phyloP scores from a whole-genome alignment of 2,329 filamentous ascomycete genomes.

The Cytospora chrysosperma region DNA sequence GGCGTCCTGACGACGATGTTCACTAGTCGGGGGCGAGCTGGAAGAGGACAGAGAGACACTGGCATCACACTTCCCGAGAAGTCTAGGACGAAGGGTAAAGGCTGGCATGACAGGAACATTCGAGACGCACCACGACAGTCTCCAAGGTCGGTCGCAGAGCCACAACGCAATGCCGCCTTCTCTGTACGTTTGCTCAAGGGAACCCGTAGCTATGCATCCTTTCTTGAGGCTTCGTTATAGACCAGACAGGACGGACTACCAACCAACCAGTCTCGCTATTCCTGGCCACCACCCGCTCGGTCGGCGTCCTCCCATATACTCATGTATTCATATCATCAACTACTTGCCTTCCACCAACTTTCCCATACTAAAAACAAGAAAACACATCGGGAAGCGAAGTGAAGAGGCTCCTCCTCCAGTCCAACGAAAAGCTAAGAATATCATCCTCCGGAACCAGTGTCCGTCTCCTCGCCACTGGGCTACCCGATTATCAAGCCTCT shows the following conservation, averaged over 20 bases:
- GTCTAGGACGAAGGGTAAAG: not conserved
- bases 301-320: conserved; percentile 9
- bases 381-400: conserved; percentile 15
- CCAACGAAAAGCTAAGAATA: conserved; percentile 1
- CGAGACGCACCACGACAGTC: not conserved
- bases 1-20: not conserved
- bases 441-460: not conserved
- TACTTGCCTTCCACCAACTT: conserved; percentile 12
- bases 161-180: not conserved
- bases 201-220: conserved; percentile 23
- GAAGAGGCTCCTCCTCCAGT: not conserved
- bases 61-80: not conserved
- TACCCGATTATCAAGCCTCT: not conserved
- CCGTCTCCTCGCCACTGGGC: not conserved
- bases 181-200: not conserved
- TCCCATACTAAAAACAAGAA: conserved; percentile 2
- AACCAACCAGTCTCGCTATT: conserved; percentile 2
- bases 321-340: conserved; percentile 22
- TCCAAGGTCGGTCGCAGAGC: not conserved
- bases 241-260: conserved; percentile 1
- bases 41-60: not conserved
- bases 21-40: not conserved
- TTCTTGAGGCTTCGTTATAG: conserved; percentile 12
- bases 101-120: not conserved
- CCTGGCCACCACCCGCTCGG: not conserved